A percentile compares a stretch with the other conserved stretches of the same genome.
Conservation (phyloP, 805 yeast genomes). For the Scheffersomyces coipomensis region DNA sequence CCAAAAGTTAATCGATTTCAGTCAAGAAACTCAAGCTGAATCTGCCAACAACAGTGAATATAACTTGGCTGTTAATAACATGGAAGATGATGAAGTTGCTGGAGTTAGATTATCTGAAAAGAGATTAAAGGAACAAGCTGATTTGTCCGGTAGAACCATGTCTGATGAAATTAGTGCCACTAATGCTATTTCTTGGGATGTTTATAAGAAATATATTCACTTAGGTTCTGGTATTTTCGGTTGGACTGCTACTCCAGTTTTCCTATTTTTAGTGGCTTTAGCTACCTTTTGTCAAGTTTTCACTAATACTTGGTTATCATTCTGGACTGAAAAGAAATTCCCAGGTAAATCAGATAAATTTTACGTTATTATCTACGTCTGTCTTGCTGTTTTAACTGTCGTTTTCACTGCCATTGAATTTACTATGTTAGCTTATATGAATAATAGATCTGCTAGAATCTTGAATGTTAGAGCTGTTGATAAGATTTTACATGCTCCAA, state of each 20-base stretch:
- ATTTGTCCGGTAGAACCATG: constrained; percentile 26
- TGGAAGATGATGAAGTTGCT: not conserved
- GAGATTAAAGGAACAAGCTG: constrained; percentile 3
- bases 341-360: constrained; percentile 22
- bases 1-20: constrained; percentile 48
- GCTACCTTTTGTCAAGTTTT: constrained; percentile 42
- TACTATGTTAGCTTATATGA: constrained; percentile 42
- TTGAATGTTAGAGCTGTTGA: constrained; percentile 38
- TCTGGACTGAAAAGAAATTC: constrained; percentile 38
- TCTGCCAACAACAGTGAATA: constrained; percentile 9
- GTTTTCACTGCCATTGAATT: constrained; percentile 38
- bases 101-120: not conserved
- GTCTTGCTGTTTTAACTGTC: constrained; percentile 36
- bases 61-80: constrained; percentile 2
- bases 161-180: constrained; percentile 36
- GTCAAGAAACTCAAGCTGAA: constrained; percentile 31
- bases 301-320: constrained; percentile 46
- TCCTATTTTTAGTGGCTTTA: constrained; percentile 27
- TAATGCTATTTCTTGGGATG: constrained; percentile 38
- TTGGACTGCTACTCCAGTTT: constrained; percentile 28
- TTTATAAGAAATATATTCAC: constrained; percentile 35
- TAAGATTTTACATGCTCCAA: constrained; percentile 40
- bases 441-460: constrained; percentile 32
- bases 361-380: constrained; percentile 35
- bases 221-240: constrained; percentile 41